Evolutionary conservation across 2,329 filamentous ascomycete genomes (phyloP).

Genomic region (Madurella mycetomatis): DNA sequence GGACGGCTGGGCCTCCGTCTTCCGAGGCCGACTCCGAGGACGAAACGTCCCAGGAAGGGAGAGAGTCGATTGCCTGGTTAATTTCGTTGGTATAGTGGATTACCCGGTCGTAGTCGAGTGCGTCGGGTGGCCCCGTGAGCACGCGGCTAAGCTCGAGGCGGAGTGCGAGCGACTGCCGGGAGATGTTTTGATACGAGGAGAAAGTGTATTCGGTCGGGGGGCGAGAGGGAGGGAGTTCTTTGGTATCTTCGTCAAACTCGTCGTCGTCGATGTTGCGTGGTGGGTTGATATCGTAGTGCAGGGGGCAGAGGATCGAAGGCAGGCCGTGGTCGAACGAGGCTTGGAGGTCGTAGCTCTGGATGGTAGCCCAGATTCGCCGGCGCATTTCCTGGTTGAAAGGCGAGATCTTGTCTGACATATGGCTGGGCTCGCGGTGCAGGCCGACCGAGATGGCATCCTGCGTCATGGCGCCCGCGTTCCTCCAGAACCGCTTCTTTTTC

Average conservation of each 20-base stretch:
- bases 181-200: constrained; percentile 55
- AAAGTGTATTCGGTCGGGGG: constrained; percentile 52
- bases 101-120: constrained; percentile 58
- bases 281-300: constrained; percentile 52
- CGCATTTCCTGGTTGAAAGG: constrained; percentile 61
- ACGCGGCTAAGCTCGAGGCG: constrained; percentile 55
- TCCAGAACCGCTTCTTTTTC: constrained; percentile 63
- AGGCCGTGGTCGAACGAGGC: constrained; percentile 58
- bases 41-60: constrained; percentile 51
- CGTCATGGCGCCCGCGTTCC: constrained; percentile 50
- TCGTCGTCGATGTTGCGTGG: constrained; percentile 56
- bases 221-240: constrained; percentile 47
- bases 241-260: constrained; percentile 51
- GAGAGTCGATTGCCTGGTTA: constrained; percentile 55
- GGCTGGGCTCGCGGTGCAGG: constrained; percentile 55
- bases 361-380: constrained; percentile 56
- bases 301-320: constrained; percentile 53
- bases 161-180: constrained; percentile 51
- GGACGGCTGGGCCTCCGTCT: constrained; percentile 24
- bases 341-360: constrained; percentile 59
- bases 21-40: constrained; percentile 29
- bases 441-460: constrained; percentile 56
- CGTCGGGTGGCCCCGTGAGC: constrained; percentile 49
- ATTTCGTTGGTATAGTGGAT: constrained; percentile 59
- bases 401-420: constrained; percentile 51